Conservation (phyloP, 164 flowering plant genomes). For the Dillenia suffruticosa region DNA sequence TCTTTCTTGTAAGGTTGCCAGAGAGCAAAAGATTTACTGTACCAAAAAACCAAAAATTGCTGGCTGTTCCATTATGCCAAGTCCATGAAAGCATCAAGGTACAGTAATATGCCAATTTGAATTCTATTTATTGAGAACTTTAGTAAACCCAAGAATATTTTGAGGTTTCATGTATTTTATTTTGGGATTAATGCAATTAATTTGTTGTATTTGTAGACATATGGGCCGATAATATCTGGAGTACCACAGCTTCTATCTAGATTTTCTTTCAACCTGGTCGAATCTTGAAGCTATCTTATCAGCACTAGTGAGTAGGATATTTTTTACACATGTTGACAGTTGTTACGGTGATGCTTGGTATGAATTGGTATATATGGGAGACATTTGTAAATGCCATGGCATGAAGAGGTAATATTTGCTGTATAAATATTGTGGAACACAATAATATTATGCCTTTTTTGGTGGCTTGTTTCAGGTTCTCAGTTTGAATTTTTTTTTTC, state of each 20-base stretch:
- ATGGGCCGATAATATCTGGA: conserved; percentile 67
- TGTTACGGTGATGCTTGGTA: too few species aligned
- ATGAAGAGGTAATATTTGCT: too few species aligned
- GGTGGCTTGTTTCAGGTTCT: too few species aligned
- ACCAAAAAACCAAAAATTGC: conserved; percentile 58
- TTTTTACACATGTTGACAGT: too few species aligned
- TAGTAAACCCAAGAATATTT: too few species aligned
- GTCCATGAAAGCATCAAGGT: conserved; percentile 66
- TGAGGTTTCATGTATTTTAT: not conserved
- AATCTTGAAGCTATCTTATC: conserved; percentile 9
- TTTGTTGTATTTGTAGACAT: conserved; percentile 43
- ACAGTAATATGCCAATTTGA: not conserved
- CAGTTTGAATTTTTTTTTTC: too few species aligned
- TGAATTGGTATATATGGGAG: too few species aligned
- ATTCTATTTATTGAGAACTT: too few species aligned
- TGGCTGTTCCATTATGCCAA: conserved; percentile 69
- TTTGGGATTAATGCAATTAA: not conserved
- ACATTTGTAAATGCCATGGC: too few species aligned
- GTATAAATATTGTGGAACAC: too few species aligned
- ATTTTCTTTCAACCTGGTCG: conserved; percentile 53
- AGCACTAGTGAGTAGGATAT: not conserved
- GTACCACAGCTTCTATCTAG: conserved; percentile 69
- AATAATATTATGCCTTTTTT: too few species aligned
- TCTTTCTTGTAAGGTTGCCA: conserved; percentile 68
- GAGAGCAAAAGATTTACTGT: conserved; percentile 43